Conservation (phyloP, 805 yeast genomes). For the Saturnispora silvae region DNA sequence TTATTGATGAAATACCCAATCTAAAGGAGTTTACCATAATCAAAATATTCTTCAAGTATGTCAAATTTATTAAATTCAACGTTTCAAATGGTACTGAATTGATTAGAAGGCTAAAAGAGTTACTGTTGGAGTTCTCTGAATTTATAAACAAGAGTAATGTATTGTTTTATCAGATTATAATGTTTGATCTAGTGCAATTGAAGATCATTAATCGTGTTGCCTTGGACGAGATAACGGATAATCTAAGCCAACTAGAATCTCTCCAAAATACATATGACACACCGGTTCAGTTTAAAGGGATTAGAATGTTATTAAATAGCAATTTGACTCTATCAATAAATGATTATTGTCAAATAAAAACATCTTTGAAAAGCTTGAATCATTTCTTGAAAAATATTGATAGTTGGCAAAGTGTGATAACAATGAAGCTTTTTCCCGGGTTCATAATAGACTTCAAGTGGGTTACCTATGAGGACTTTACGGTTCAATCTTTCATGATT, state of each 20-base stretch:
- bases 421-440: neutral
- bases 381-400: conserved; percentile 15
- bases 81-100: conserved; percentile 22
- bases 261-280: conserved; percentile 2
- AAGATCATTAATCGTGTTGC: conserved; percentile 25
- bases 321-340: conserved; percentile 23
- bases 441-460: conserved; percentile 27
- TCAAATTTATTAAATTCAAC: conserved; percentile 26
- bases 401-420: neutral
- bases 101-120: conserved; percentile 11
- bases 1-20: conserved; percentile 15
- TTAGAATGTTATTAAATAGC: conserved; percentile 21
- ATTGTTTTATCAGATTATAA: neutral
- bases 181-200: conserved; percentile 24
- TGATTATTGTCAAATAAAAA: conserved; percentile 20
- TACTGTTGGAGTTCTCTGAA: conserved; percentile 12
- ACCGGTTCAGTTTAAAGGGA: conserved; percentile 28
- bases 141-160: too few relatives aligned
- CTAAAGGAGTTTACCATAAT: conserved; percentile 8
- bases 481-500: conserved; percentile 30
- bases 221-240: conserved; percentile 15
- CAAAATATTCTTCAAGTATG: conserved; percentile 23
- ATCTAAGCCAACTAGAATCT: conserved; percentile 15
- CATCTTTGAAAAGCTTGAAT: conserved; percentile 19
- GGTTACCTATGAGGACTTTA: conserved; percentile 34